Evolutionary conservation across 1,284 basidiomycete genomes (phyloP), one percentile per base, ranked within the genome.

Genomic region (Malassezia sp.): DNA sequence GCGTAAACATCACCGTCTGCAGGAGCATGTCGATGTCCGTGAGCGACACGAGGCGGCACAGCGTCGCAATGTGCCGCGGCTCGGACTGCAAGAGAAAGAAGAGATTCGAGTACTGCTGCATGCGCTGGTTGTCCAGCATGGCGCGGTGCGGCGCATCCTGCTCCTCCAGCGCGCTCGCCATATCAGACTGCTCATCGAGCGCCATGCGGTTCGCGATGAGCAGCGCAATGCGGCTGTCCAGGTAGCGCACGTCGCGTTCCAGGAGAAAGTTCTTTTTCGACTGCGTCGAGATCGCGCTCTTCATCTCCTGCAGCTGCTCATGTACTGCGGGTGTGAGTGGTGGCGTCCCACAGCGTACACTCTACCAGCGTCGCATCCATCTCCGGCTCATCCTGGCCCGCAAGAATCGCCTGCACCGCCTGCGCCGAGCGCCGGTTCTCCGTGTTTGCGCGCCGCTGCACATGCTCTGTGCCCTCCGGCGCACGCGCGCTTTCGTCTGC

Each of bases 191-290:
- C 42, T 93, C 89, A 63, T 93, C 89, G 50, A 86, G 78, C 26
- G 89, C 90, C 84, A 95, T 96, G 53, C 89, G 78, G 70, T 99
- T 96, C 73, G 95, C 89, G 65, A 99, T 99, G 57, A 99, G 79
- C 34, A 99, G 76, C 6, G 90, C 93, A 69, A 99, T 99, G 43
- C 93, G 81, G 36, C 85, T 87, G 75, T 99, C 93, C 42, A 99
- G 81, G 73, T 97, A 97, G 38, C 93, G 83, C 29, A 97, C 93
- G 73, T 99, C 93, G 37, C 91, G 80, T 71, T 97, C 91, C 23
- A 97, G 79, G 22, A 97, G 88, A 70, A 97, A 97, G 74, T 97
- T 99, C 78, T 91, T 95, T 78, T 99, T 97, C 43, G 86, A 91
- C 74, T 97, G 93, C 0, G 86, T 83, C 18, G 89, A 96, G 57